These are phyloP conservation scores for Rhynchospora tenuis DNA, from an alignment of 176 grass and related monocot species.

Conservation along the genomic window DNA sequence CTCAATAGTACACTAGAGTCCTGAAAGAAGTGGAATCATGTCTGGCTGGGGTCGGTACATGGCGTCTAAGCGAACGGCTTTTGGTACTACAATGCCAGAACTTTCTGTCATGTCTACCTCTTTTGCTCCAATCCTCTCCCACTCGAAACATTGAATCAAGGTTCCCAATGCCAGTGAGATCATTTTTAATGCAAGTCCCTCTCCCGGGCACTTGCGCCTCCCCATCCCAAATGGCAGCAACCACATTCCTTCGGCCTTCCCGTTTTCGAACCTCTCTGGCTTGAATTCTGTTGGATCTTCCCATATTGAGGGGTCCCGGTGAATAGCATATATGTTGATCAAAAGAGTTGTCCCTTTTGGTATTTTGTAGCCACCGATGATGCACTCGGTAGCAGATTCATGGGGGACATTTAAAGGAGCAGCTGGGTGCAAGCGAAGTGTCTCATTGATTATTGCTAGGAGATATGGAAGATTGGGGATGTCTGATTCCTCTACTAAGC, in stretches of 20 bases:
- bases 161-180: slow-evolving; percentile 24
- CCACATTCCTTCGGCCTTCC: neutral
- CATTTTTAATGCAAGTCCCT: slow-evolving; percentile 22
- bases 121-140: slow-evolving; percentile 13
- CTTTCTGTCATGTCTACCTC: slow-evolving; percentile 47
- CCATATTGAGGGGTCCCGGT: slow-evolving; percentile 49
- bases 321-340: slow-evolving; percentile 48
- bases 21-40: neutral
- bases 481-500: slow-evolving; percentile 44
- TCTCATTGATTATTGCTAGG: slow-evolving; percentile 47
- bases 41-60: slow-evolving; percentile 17
- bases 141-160: slow-evolving; percentile 51
- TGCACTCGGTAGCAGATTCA: slow-evolving; percentile 45
- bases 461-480: slow-evolving; percentile 41
- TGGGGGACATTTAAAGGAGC: slow-evolving; percentile 46
- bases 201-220: slow-evolving; percentile 33
- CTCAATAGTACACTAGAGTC: neutral
- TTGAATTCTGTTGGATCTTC: slow-evolving; percentile 43
- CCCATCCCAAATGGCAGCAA: slow-evolving; percentile 58
- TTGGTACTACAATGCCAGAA: slow-evolving; percentile 52
- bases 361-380: slow-evolving; percentile 30
- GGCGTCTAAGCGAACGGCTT: slow-evolving; percentile 26
- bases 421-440: slow-evolving; percentile 38
- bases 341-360: slow-evolving; percentile 48
- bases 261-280: slow-evolving; percentile 45